Base-by-base conservation (phyloP, 768 basidiomycete species). In the Amanita exitialis region DNA sequence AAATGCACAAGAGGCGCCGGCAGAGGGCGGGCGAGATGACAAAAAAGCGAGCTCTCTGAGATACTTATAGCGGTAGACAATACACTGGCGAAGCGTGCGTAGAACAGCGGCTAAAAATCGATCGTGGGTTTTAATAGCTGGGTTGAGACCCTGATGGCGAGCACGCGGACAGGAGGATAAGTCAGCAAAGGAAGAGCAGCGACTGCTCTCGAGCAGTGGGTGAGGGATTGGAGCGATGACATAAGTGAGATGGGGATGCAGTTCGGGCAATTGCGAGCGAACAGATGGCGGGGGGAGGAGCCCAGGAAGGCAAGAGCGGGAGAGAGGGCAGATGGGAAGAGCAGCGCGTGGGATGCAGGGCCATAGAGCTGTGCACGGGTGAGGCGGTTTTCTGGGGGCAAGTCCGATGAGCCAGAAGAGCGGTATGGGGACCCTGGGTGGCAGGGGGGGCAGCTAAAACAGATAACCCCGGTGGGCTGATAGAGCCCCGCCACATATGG, bases 351-450 rank as follows among this genome's bases (percentile, higher is more conserved):
- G n/a, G 50, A 44, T 42, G 9, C 50, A 44, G 42, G 42, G 42
- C 10, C 42, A 51, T 6, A 30, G 50, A 37, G 50, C 50, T 51
- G 50, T 51, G 50, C 50, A 44, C 28, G 50, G 50, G 47, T 43
- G 53, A 50, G 48, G 42, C 41, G 36, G 53, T 54, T 41, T 42
- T 23, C 48, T 41, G 53, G 53, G 53, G 53, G 18, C 53, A 50
- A 28, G 49, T 45, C 53, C 53, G 53, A 54, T 54, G 62, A 64
- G 54, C 68, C 68, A 62, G 47, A 53, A 47, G 38, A 64, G 47
- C 45, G 68, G 67, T 49, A 52, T 43, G 63, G 66, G 65, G 32
- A 66, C 52, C 28, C 38, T 1, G 9, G n/a, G 46, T 27, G 34
- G 4, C 8, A 49, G 58, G 63, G 65, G 66, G 54, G 49, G 54